Evolutionary conservation across 1,139 yeast genomes (phyloP), one percentile per base, ranked within the genome.

Genomic region (Diutina siamensis): DNA sequence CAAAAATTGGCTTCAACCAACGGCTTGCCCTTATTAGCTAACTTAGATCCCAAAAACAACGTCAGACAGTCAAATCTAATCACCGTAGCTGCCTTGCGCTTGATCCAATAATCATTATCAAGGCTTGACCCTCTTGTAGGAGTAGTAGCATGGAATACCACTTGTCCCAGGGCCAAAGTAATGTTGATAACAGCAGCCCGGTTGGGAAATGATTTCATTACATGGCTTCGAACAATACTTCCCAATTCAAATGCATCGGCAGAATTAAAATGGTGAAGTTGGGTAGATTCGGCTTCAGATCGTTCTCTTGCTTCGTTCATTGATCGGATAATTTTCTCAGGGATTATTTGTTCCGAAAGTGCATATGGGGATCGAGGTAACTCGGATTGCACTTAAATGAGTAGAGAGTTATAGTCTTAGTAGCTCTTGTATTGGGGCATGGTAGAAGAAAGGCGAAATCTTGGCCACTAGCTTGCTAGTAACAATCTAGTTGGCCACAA

Each of bases 101-200:
- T 62, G 28, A 78, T 73, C 84, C 84, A 79, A 41, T 62, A 58
- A 52, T 78, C 82, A 56, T 79, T 78, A 57, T 79, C 84, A 10
- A 63, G 56, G 12, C 67, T 60, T 12, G 77, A 65, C 1, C 67
- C 67, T 3, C 68, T 61, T 7, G 63, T 62, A 2, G 31, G 31
- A 28, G 76, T 63, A 20, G 71, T 65, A 21, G 76, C 60, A 50
- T 75, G 80, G 64, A 78, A 79, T 47, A 74, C 58, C 5, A 67
- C 63, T 47, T 77, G 81, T 3, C 80, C 80, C 38, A 64, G 62
- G 20, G 71, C 55, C 34, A 70, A 59, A 19, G 78, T 59, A 49
- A 79, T 69, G 50, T 77, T 74, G 49, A 79, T 72, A 13, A 75
- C 72, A 28, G 77, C 71, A 0, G 78, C 55, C 40, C 56, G 60